These are phyloP conservation scores for Solanum commersonii DNA, from an alignment of 257 asterid genomes.

Conservation along the genomic window DNA sequence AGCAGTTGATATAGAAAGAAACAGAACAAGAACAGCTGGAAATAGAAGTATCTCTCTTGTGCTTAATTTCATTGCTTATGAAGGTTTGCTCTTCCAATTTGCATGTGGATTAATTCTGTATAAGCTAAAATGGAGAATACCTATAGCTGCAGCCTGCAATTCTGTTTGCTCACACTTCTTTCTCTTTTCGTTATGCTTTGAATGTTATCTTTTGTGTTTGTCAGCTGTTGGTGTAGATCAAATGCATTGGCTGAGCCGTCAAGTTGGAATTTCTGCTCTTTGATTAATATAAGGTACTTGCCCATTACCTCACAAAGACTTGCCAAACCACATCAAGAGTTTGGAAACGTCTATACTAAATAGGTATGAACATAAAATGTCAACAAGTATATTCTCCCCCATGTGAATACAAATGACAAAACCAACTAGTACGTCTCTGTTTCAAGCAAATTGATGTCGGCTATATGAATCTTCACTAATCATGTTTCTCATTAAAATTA, in stretches of 20 bases:
- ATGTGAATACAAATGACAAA: not conserved
- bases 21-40: not conserved
- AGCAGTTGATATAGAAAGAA: not conserved
- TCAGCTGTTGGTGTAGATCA: not conserved
- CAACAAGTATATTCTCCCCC: not conserved
- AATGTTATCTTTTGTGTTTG: not conserved
- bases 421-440: not conserved
- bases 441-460: not conserved
- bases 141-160: not conserved
- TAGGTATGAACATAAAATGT: not conserved
- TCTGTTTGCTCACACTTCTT: not conserved
- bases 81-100: not conserved
- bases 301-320: not conserved
- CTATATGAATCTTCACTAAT: not conserved
- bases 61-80: not conserved
- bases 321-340: not conserved
- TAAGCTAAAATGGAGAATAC: not conserved
- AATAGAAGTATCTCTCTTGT: not conserved
- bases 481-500: not conserved
- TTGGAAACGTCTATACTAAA: not conserved
- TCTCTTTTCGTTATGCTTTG: not conserved
- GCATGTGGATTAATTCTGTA: not conserved
- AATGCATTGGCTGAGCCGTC: not conserved
- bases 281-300: not conserved
- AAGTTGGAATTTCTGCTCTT: not conserved